Evolutionary conservation across 345 rosid genomes (phyloP).

Genomic region (Xanthoceras sorbifolium): DNA sequence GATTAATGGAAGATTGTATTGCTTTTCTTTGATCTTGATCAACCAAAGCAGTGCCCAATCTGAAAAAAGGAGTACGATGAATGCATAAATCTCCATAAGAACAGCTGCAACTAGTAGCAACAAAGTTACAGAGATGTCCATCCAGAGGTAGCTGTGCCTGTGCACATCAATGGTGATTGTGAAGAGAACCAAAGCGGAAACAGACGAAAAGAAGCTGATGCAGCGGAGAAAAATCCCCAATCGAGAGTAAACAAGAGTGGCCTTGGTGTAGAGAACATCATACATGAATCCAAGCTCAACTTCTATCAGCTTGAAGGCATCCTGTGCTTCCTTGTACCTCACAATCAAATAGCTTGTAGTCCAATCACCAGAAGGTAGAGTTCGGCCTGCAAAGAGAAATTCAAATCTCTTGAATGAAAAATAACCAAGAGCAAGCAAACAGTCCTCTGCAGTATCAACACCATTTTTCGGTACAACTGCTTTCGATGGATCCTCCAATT

Average conservation of each 20-base stretch:
- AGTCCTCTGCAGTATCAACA: background rate
- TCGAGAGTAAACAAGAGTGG: slow-evolving; percentile 18
- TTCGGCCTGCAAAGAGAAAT: slow-evolving; percentile 44
- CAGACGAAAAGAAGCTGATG: slow-evolving; percentile 15
- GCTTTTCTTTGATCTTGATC: background rate
- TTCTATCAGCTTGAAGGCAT: slow-evolving; percentile 41
- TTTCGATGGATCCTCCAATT: background rate
- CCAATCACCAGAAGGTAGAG: slow-evolving; percentile 22
- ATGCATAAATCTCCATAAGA: slow-evolving; percentile 22
- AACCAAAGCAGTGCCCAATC: slow-evolving; percentile 16
- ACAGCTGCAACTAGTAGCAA: slow-evolving; percentile 23
- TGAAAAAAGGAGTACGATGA: background rate
- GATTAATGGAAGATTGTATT: background rate
- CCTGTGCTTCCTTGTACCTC: background rate
- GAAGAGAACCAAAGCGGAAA: slow-evolving; percentile 20
- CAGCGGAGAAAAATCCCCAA: slow-evolving; percentile 29
- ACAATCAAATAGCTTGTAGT: slow-evolving; percentile 21
- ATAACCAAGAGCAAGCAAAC: slow-evolving; percentile 12
- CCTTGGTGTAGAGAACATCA: slow-evolving; percentile 53
- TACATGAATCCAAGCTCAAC: slow-evolving; percentile 46
- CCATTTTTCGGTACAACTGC: background rate
- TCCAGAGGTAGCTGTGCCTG: background rate
- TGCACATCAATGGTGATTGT: background rate
- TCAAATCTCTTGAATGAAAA: slow-evolving; percentile 37
- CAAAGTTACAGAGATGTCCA: slow-evolving; percentile 22